Conservation (phyloP, 495 filamentous ascomycete species). For the Neurospora sp. region DNA sequence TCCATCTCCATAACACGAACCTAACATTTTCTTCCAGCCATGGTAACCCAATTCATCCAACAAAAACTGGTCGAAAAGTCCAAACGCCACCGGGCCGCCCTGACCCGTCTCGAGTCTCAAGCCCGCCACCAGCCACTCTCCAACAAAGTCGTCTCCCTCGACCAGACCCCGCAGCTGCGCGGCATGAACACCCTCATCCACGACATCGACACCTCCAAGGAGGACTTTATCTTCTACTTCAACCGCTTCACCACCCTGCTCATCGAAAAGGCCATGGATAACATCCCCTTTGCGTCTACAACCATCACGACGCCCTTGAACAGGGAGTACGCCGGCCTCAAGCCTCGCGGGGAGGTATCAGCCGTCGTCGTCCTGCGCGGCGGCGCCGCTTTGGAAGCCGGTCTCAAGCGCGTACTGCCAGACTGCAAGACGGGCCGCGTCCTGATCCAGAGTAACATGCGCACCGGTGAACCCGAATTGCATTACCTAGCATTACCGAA, state of each 20-base stretch:
- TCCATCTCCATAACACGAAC: too few relatives aligned
- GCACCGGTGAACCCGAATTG: slow-evolving; percentile 80
- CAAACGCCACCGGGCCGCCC: slow-evolving; percentile 62
- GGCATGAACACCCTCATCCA: slow-evolving; percentile 90
- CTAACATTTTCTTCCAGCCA: slow-evolving; percentile 31
- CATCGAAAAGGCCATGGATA: slow-evolving; percentile 75
- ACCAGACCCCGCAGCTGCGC: slow-evolving; percentile 63
- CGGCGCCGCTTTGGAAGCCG: slow-evolving; percentile 77
- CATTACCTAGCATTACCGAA: slow-evolving; percentile 74
- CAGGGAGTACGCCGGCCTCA: slow-evolving; percentile 56
- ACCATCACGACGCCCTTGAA: slow-evolving; percentile 60
- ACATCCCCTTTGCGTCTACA: slow-evolving; percentile 49
- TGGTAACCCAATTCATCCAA: slow-evolving; percentile 85
- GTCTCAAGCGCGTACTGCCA: slow-evolving; percentile 76
- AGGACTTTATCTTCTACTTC: slow-evolving; percentile 96
- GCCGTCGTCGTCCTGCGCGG: slow-evolving; percentile 84
- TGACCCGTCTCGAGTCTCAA: slow-evolving; percentile 59
- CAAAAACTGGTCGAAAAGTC: slow-evolving; percentile 80
- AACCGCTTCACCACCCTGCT: slow-evolving; percentile 76
- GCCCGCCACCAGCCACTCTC: slow-evolving; percentile 63
- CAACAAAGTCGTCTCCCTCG: slow-evolving; percentile 57
- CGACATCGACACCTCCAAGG: slow-evolving; percentile 63
- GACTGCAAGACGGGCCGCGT: slow-evolving; percentile 84
- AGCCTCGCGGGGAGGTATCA: slow-evolving; percentile 57
- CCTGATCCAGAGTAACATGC: slow-evolving; percentile 78